These are phyloP conservation scores for Aspergillus versicolor DNA, from an alignment of 2,329 filamentous ascomycete genomes.

Conservation along the genomic window DNA sequence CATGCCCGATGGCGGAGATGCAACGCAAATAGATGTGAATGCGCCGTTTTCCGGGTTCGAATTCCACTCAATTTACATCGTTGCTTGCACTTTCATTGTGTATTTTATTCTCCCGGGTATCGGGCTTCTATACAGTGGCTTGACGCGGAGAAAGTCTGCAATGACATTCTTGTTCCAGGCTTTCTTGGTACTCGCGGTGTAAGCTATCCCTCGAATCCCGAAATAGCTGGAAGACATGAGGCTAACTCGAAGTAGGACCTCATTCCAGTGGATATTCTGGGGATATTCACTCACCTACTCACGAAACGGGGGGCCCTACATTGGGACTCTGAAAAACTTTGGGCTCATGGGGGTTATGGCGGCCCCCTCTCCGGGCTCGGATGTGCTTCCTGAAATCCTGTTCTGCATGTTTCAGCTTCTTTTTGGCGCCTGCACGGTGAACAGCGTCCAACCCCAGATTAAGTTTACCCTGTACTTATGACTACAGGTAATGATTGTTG, in stretches of 20 bases:
- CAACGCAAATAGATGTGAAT: constrained; percentile 55
- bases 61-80: constrained; percentile 61
- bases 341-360: constrained; percentile 61
- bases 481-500: constrained; percentile 61
- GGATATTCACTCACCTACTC: constrained; percentile 65
- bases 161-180: constrained; percentile 63
- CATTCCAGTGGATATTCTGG: constrained; percentile 62
- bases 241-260: constrained; percentile 26
- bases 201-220: constrained; percentile 11
- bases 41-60: constrained; percentile 59
- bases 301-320: constrained; percentile 60
- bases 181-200: constrained; percentile 58
- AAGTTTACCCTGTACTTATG: constrained; percentile 20
- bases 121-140: constrained; percentile 63
- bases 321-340: constrained; percentile 62
- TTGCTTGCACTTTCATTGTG: constrained; percentile 59
- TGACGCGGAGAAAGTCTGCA: constrained; percentile 62
- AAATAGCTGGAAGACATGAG: not conserved
- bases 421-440: constrained; percentile 52
- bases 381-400: constrained; percentile 62
- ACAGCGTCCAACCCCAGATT: not conserved
- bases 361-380: constrained; percentile 59
- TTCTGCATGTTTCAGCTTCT: constrained; percentile 67
- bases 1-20: constrained; percentile 55
- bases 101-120: constrained; percentile 68